phyloP scores from a whole-genome alignment of 495 filamentous ascomycete species.

The Glarea lozoyensis region DNA sequence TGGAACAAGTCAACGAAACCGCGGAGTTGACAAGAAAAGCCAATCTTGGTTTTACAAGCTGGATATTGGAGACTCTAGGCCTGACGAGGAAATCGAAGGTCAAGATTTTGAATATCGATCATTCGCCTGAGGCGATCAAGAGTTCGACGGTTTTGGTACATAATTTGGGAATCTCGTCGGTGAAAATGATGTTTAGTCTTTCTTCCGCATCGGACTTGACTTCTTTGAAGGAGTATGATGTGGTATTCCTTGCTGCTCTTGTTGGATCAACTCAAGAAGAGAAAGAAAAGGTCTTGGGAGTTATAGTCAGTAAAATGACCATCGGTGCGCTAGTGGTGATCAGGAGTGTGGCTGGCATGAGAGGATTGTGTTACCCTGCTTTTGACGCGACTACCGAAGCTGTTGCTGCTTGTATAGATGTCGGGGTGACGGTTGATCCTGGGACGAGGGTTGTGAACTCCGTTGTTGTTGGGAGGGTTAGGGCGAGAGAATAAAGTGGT shows the following conservation, averaged over 20 bases:
- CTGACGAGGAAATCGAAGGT: not conserved
- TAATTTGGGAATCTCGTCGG: too few relatives aligned
- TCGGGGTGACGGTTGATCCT: not conserved
- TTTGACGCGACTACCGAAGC: not conserved
- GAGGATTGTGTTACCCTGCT: slow-evolving; percentile 36
- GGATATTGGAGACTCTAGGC: too few relatives aligned
- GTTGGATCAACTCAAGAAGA: slow-evolving; percentile 28
- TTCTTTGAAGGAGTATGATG: slow-evolving; percentile 24
- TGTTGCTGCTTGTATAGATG: not conserved
- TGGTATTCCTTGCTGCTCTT: slow-evolving; percentile 37
- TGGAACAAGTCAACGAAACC: not conserved
- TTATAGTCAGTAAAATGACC: slow-evolving; percentile 25
- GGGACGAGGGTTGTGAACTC: not conserved
- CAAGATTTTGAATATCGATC: slow-evolving; percentile 1
- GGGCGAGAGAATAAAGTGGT: not conserved
- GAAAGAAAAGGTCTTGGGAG: slow-evolving; percentile 27
- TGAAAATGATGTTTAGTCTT: too few relatives aligned
- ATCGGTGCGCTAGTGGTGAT: slow-evolving; percentile 30
- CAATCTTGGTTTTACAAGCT: too few relatives aligned
- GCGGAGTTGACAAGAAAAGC: too few relatives aligned
- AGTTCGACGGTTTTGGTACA: not conserved
- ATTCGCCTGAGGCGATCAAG: not conserved
- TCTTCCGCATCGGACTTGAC: too few relatives aligned
- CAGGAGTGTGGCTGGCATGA: slow-evolving; percentile 32
- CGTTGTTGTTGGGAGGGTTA: not conserved